phyloP scores from a whole-genome alignment of 495 filamentous ascomycete species.

The Mycothermus thermophilus region DNA sequence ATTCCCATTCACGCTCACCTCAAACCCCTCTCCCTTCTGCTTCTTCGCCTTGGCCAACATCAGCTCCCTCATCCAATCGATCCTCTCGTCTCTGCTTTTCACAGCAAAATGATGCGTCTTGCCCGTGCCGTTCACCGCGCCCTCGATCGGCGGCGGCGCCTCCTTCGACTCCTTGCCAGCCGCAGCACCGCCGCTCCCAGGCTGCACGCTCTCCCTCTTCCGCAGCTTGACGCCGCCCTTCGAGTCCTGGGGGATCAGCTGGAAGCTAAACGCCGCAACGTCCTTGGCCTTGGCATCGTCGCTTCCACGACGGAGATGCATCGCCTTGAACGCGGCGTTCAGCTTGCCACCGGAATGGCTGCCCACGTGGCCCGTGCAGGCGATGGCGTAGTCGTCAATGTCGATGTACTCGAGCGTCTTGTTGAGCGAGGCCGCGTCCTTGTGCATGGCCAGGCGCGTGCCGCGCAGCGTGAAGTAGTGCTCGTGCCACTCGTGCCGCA shows the following conservation, averaged over 20 bases:
- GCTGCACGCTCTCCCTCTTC: constrained; percentile 28
- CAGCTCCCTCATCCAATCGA: constrained; percentile 96
- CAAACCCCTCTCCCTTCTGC: constrained; percentile 68
- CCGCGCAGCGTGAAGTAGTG: constrained; percentile 75
- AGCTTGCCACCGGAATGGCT: constrained; percentile 73
- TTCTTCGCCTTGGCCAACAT: constrained; percentile 89
- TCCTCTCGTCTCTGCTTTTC: constrained; percentile 69
- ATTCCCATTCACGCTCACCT: constrained; percentile 70
- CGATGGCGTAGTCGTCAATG: constrained; percentile 89
- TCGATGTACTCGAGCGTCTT: constrained; percentile 72
- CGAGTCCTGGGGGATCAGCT: constrained; percentile 63
- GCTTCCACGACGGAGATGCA: constrained; percentile 48
- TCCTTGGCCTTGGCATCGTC: constrained; percentile 29
- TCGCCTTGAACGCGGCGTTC: constrained; percentile 74
- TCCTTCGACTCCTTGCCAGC: not conserved
- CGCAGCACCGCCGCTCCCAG: constrained; percentile 4
- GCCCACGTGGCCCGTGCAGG: constrained; percentile 61
- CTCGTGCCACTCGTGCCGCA: constrained; percentile 90
- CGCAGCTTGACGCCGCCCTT: constrained; percentile 34
- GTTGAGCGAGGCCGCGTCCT: constrained; percentile 38
- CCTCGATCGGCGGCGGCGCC: constrained; percentile 14
- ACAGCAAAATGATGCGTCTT: constrained; percentile 96
- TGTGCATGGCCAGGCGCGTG: constrained; percentile 71
- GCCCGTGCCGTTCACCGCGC: constrained; percentile 41
- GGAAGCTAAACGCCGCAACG: constrained; percentile 71